Evolutionary conservation across 2,329 filamentous ascomycete species (phyloP), one percentile per base, ranked within the genome.

Genomic region (Fusarium robinianum): DNA sequence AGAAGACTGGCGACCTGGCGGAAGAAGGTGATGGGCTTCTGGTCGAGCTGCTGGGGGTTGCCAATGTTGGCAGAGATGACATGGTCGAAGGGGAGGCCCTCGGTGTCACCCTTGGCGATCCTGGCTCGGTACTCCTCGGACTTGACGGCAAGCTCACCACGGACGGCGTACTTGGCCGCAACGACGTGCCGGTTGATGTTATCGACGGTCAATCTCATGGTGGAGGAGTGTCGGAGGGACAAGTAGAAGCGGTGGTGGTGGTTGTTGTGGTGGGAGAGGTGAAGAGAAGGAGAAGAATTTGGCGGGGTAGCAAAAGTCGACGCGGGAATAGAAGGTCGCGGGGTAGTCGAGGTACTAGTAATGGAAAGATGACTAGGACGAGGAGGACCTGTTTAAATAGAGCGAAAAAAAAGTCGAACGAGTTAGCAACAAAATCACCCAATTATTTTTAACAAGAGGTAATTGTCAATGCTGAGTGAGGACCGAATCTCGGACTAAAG

Each of bases 21-120:
- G 83, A 99, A 96, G 79, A 96, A 99, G 59, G 94, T 99, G 63
- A 99, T 92, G 63, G 94, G 94, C 78, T 97, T 95, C 79, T 99
- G 94, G 73, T 96, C 94, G 53, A 99, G 83, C 74, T 99, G 94
- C 73, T 99, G 94, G 4, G 94, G 94, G 76, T 99, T 99, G 66
- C 94, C 94, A 65, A 99, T 99, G 75, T 99, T 99, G 72, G 94
- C 94, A 53, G 88, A 91, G 73, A 99, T 92, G 70, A 99, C 85
- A 48, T 90, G 80, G 62, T 88, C 78, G 71, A 99, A 99, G 34
- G 94, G 92, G 36, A 97, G 78, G 63, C 68, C 67, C 31, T 47
- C 37, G 46, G 63, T 68, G 58, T 69, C 77, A 60, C 79, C 81
- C 53, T 81, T 79, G 55, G 76, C 74, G 49, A 96, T 76, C 63